phyloP scores from a whole-genome alignment of 148 eudicot genomes.

The Polygonum maritimum region DNA sequence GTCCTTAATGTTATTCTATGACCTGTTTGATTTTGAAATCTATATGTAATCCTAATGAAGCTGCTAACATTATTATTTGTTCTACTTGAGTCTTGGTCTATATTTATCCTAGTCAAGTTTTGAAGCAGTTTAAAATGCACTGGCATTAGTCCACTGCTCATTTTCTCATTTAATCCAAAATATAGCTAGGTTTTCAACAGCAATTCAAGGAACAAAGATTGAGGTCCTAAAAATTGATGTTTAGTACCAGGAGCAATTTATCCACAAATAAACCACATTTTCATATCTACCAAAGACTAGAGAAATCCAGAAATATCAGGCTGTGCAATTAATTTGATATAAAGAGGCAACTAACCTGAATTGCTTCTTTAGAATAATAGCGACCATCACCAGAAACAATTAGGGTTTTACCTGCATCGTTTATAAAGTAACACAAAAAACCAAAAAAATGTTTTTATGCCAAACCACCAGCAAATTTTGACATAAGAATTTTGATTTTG shows the following conservation, averaged over 20 bases:
- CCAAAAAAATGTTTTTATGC: no score
- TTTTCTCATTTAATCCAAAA: no score
- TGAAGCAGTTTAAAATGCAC: no score
- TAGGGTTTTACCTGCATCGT: slow-evolving; percentile 67
- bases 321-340: background rate
- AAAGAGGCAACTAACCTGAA: slow-evolving; percentile 43
- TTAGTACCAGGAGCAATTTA: background rate
- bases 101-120: background rate
- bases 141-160: no score
- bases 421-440: no score
- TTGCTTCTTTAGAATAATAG: slow-evolving; percentile 83
- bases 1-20: background rate
- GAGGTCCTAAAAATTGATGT: background rate
- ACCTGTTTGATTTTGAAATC: background rate
- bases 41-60: background rate
- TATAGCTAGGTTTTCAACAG: background rate
- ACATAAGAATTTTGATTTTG: background rate
- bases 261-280: background rate
- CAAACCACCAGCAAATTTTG: background rate
- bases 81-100: background rate
- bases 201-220: background rate
- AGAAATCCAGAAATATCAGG: background rate
- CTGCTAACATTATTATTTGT: background rate
- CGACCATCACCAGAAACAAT: slow-evolving; percentile 99
- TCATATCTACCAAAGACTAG: background rate